Base-by-base conservation (phyloP, 345 rosid genomes). In the Lenwebbia sp. region DNA sequence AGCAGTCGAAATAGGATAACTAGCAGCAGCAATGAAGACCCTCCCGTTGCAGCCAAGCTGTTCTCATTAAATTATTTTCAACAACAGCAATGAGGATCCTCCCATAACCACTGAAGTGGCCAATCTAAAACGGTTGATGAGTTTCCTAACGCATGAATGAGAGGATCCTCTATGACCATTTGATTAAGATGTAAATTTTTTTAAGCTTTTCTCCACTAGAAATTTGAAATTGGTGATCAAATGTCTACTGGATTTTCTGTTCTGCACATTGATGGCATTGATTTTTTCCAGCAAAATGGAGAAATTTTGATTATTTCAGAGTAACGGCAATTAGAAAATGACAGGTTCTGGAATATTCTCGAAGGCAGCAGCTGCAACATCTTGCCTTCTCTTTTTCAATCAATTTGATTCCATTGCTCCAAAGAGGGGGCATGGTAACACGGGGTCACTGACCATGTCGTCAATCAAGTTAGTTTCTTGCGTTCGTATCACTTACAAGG, bases 351-450 rank as follows among this genome's bases (percentile, higher is more conserved):
- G 98, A 96, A 94, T 96, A 91, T 96, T 93, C 88, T 86, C 93
- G 41, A 95, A 93, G 88, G 98, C 97, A 86, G 91, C 93, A 74
- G 95, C 99, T 83, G 98, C 96, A 86, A 95, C 97, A 55, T 98
- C 98, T 11, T 96, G 98, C 88, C 90, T 96, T 84, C 96, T 95
- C 85, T 95, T 96, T 88, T 96, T 96, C 17, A 98, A 96, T 92
- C 98, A 95, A 89, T 95, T 96, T 50, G 97, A 96, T 90, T 94
- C 98, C 54, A 96, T 93, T 90, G 95, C 99, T 87, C 98, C 96
- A 25, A 95, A 96, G 91, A 93, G 99, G 89, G 96, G 98, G 56
- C 98, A 94, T 90, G 99, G 95, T 85, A 95, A 95, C 88, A 95
- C 40, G 95, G 98, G 33, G 98, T 96, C 33, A 95, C 98, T 51